Evolutionary conservation across 352 stramenopile species (phyloP), one percentile per base, ranked within the genome.

Genomic region (Halophytophthora batemanensis): DNA sequence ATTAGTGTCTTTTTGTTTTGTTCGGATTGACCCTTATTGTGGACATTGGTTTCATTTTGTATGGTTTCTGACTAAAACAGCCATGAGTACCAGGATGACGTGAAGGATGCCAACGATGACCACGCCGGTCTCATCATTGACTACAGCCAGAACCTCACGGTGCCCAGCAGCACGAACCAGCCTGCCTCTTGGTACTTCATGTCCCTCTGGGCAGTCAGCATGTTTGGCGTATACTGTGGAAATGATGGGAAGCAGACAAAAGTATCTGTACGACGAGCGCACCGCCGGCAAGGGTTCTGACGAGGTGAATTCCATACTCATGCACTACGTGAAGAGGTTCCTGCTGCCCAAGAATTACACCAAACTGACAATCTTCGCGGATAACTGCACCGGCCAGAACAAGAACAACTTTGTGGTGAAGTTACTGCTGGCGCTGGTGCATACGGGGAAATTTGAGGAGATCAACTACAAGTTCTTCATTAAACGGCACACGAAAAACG

Each of bases 111-210:
- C 1, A 34, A 14, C 8, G 47, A 56, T 18, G 3, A 5, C 13
- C 19, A 55, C 19, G 49, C 41, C 1, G 49, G 57, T 2, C 25
- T 60, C 10, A 47, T 60, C 7, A 64, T 68, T 34, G 59, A 64
- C 31, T 63, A 43, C 28, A 56, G 44, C 8, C 49, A 64, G 23
- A 68, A 69, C 8, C 12, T 58, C 13, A 57, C 40, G 1, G 36
- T 64, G 2, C 60, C 53, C 0, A 56, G 45, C 6, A 38, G 56
- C 3, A 17, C 39, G 2, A 50, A 29, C 3, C 63, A 45, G 2
- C 54, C 54, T 3, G 59, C 49, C 0, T 37, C 56, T 18, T 61
- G 41, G 50, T 69, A 56, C 14, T 65, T 69, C 14, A 34, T 51
- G n/a, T 62, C 42, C 3, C 37, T 64, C 0, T 17, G 58, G 11